These are phyloP conservation scores for Lolium multiflorum DNA, from an alignment of 176 grass and related monocot genomes.

Conservation along the genomic window DNA sequence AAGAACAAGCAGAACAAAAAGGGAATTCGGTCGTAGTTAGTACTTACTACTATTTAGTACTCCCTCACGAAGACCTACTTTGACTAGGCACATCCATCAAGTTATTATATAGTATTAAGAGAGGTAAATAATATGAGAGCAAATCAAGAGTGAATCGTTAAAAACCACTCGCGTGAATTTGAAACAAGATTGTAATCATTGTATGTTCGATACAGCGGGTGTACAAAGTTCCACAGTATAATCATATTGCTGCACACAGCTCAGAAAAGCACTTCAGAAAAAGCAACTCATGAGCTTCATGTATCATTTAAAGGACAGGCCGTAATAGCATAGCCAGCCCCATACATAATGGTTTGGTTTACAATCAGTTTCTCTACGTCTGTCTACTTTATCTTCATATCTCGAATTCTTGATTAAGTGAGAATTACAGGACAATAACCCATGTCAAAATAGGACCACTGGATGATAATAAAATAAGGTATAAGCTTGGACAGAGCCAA, in stretches of 20 bases:
- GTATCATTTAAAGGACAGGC: neutral
- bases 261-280: neutral
- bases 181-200: neutral
- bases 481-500: neutral
- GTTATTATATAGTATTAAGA: neutral
- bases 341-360: neutral
- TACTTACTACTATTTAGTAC: neutral
- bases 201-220: neutral
- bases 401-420: neutral
- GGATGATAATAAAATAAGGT: neutral
- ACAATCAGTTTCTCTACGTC: constrained; percentile 7
- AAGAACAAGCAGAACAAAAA: constrained; percentile 24
- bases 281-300: constrained; percentile 5
- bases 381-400: constrained; percentile 17
- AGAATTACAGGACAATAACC: neutral
- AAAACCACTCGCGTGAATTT: neutral
- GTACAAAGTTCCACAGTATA: neutral
- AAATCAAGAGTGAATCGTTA: neutral
- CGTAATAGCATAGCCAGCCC: neutral
- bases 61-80: neutral
- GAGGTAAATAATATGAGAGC: neutral
- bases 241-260: neutral
- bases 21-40: neutral
- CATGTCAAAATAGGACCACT: constrained; percentile 12
- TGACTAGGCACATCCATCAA: constrained; percentile 1